phyloP scores from a whole-genome alignment of 805 yeast species.

The Osmozyma mogii region DNA sequence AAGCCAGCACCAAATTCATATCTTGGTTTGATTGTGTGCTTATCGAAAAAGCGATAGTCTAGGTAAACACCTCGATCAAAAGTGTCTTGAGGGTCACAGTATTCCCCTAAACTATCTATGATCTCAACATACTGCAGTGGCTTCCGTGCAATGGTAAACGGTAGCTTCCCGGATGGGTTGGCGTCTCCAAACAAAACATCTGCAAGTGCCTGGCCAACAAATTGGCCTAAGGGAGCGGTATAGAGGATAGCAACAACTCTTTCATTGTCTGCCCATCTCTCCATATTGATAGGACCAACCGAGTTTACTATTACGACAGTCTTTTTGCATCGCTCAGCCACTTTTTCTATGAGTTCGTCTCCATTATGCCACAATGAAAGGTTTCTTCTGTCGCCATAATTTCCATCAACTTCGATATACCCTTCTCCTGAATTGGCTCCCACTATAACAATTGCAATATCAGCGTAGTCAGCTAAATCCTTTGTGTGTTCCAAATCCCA shows the following conservation, averaged over 20 bases:
- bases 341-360: constrained; percentile 41
- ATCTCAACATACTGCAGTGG: constrained; percentile 40
- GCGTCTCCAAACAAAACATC: constrained; percentile 52
- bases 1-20: constrained; percentile 59
- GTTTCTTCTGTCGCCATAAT: constrained; percentile 52
- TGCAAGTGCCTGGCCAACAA: constrained; percentile 49
- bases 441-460: constrained; percentile 47
- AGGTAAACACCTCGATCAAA: constrained; percentile 42
- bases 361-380: constrained; percentile 50
- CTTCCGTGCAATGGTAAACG: constrained; percentile 55
- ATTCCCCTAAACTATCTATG: constrained; percentile 24
- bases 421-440: constrained; percentile 55
- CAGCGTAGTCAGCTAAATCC: constrained; percentile 41
- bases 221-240: constrained; percentile 52
- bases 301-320: constrained; percentile 54
- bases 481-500: constrained; percentile 39
- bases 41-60: constrained; percentile 54
- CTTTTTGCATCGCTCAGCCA: constrained; percentile 43
- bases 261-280: constrained; percentile 48
- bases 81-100: constrained; percentile 31
- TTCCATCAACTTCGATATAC: constrained; percentile 47
- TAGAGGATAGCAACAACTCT: constrained; percentile 51
- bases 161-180: constrained; percentile 58
- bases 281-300: constrained; percentile 55
- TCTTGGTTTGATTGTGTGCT: constrained; percentile 46